These are phyloP conservation scores for Ophiostoma montium DNA, from an alignment of 2,329 filamentous ascomycete genomes.

Conservation along the genomic window DNA sequence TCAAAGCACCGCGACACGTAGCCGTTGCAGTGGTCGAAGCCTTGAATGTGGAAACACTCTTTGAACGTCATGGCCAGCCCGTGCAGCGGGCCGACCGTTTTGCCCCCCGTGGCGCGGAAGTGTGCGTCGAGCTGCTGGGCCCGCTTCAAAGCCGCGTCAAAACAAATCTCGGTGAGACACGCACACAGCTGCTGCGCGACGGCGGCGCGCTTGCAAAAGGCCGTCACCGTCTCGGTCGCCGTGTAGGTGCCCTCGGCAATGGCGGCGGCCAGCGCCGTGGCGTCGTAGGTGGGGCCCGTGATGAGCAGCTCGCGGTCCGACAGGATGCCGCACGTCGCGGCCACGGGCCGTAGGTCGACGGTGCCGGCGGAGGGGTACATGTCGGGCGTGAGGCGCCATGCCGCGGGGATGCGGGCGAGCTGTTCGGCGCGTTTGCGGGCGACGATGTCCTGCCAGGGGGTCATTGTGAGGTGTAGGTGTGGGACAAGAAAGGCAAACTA, in stretches of 20 bases:
- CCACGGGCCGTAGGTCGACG: slow-evolving; percentile 6
- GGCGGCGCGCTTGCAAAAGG: slow-evolving; percentile 11
- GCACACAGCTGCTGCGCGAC: slow-evolving; percentile 22
- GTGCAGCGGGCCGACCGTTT: slow-evolving; percentile 23
- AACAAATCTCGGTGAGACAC: slow-evolving; percentile 30
- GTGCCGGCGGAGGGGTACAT: slow-evolving; percentile 7
- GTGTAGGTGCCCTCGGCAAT: slow-evolving; percentile 16
- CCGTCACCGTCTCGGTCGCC: slow-evolving; percentile 8
- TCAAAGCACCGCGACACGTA: slow-evolving; percentile 14
- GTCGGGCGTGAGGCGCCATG: slow-evolving; percentile 7
- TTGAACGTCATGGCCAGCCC: slow-evolving; percentile 35
- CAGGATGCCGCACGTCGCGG: slow-evolving; percentile 5
- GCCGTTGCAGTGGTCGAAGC: slow-evolving; percentile 25
- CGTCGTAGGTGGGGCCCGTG: slow-evolving; percentile 2
- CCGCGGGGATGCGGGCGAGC: slow-evolving; percentile 10
- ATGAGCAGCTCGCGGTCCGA: slow-evolving; percentile 3
- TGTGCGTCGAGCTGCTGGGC: slow-evolving; percentile 22
- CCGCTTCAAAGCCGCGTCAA: slow-evolving; percentile 19
- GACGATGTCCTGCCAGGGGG: slow-evolving; percentile 6
- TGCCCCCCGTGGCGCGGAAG: slow-evolving; percentile 17
- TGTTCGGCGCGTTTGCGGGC: slow-evolving; percentile 10
- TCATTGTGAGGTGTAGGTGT: no score
- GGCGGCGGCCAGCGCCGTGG: neutral
- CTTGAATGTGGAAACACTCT: slow-evolving; percentile 31
- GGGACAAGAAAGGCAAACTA: no score